phyloP scores from a whole-genome alignment of 805 yeast genomes.

The Candida yuanshanica region DNA sequence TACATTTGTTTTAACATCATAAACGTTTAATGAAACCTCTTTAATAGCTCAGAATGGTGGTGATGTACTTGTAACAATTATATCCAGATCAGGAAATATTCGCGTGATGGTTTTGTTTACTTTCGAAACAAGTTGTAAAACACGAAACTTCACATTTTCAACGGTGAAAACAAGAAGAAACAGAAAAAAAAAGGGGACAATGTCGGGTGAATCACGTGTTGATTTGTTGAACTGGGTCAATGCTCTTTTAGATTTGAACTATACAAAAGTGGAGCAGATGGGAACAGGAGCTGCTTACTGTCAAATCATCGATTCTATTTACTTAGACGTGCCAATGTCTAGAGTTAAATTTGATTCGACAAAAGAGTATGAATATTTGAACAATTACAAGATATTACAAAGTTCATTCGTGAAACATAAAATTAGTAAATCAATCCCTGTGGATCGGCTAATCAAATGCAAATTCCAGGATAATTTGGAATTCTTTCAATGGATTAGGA shows the following conservation, averaged over 20 bases:
- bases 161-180: not conserved
- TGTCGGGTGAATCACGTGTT: slow-evolving; percentile 57
- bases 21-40: no score
- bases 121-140: not conserved
- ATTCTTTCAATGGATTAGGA: slow-evolving; percentile 87
- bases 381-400: slow-evolving; percentile 84
- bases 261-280: slow-evolving; percentile 82
- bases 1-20: no score
- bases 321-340: slow-evolving; percentile 73
- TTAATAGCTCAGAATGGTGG: no score
- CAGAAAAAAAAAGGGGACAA: not conserved
- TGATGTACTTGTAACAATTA: no score
- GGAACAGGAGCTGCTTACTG: slow-evolving; percentile 96
- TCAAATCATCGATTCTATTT: slow-evolving; percentile 83
- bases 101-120: not conserved
- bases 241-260: slow-evolving; percentile 53
- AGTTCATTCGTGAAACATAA: slow-evolving; percentile 65
- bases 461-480: slow-evolving; percentile 91
- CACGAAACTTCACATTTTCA: no score
- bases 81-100: not conserved
- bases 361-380: slow-evolving; percentile 69
- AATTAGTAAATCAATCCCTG: slow-evolving; percentile 71
- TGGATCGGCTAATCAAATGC: slow-evolving; percentile 78
- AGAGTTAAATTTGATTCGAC: slow-evolving; percentile 69
- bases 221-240: slow-evolving; percentile 87